Conservation (phyloP, 306 rosid genomes). For the Spatholobus suberectus region DNA sequence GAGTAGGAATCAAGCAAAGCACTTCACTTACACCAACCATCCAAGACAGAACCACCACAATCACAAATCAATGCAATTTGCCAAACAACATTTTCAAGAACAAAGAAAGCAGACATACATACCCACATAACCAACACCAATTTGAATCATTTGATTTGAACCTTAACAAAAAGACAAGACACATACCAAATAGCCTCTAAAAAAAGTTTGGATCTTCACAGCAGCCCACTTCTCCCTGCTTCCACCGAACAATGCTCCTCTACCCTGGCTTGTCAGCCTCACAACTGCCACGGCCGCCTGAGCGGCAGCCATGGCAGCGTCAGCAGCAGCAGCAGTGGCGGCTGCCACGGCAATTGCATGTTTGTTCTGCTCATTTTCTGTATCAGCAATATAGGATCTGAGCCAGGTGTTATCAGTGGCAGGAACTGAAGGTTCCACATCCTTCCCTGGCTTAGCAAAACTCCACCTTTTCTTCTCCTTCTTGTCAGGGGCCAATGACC, state of each 20-base stretch:
- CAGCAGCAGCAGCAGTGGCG: slow-evolving; percentile 92
- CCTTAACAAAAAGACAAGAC: neutral
- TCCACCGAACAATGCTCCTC: slow-evolving; percentile 62
- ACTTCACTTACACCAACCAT: slow-evolving; percentile 44
- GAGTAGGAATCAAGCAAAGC: slow-evolving; percentile 59
- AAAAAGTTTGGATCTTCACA: slow-evolving; percentile 81
- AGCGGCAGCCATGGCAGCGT: slow-evolving; percentile 87
- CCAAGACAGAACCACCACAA: slow-evolving; percentile 13
- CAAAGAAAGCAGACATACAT: neutral
- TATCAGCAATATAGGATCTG: slow-evolving; percentile 68
- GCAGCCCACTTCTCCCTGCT: slow-evolving; percentile 77
- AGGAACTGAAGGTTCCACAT: slow-evolving; percentile 29
- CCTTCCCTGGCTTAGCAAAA: slow-evolving; percentile 73
- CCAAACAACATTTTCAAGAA: neutral
- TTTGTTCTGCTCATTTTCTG: slow-evolving; percentile 77
- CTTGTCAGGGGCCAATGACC: slow-evolving; percentile 40
- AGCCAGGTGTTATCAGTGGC: slow-evolving; percentile 62
- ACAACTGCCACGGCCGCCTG: slow-evolving; percentile 94
- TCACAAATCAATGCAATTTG: slow-evolving; percentile 29
- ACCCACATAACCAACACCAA: slow-evolving; percentile 8
- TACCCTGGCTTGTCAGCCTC: slow-evolving; percentile 74
- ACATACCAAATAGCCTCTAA: slow-evolving; percentile 89
- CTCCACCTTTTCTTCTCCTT: slow-evolving; percentile 90
- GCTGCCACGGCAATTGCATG: slow-evolving; percentile 99
- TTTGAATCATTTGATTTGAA: slow-evolving; percentile 33